A percentile compares a stretch with the other conserved stretches of the same genome.
These are phyloP conservation scores for Paraphoma chrysanthemicola DNA, from an alignment of 2,329 filamentous ascomycete genomes.

Conservation along the genomic window DNA sequence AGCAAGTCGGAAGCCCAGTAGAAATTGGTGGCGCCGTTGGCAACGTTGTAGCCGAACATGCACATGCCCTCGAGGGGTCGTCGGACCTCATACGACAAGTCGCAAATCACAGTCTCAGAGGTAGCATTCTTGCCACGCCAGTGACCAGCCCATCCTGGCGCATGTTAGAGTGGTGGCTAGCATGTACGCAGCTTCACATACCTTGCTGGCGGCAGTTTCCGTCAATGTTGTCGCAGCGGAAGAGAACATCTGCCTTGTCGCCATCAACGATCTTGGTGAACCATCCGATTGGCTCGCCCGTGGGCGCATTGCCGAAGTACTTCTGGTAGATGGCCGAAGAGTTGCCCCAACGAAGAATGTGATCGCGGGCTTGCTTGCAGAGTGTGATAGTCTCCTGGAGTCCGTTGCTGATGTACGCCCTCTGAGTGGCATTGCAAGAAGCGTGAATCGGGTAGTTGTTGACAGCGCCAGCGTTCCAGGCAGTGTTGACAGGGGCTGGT, in stretches of 20 bases:
- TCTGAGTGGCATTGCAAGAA: constrained; percentile 71
- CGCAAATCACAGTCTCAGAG: constrained; percentile 73
- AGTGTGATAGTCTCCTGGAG: constrained; percentile 66
- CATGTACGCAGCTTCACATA: constrained; percentile 12
- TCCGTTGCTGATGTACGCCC: constrained; percentile 61
- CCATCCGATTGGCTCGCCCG: constrained; percentile 67
- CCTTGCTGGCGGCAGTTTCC: constrained; percentile 61
- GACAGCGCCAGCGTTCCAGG: constrained; percentile 49
- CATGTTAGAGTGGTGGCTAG: background rate
- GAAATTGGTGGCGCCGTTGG: constrained; percentile 62
- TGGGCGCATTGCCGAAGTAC: constrained; percentile 70
- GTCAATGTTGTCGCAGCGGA: constrained; percentile 74
- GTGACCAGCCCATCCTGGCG: constrained; percentile 69
- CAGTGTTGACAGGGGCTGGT: constrained; percentile 23
- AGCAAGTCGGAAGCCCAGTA: constrained; percentile 73
- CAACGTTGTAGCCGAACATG: constrained; percentile 67
- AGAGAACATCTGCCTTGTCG: constrained; percentile 64
- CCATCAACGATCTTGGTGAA: constrained; percentile 66
- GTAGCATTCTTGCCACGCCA: constrained; percentile 71
- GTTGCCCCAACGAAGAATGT: constrained; percentile 65
- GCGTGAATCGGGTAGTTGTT: constrained; percentile 62
- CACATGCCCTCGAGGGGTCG: constrained; percentile 67
- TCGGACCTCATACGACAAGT: constrained; percentile 65
- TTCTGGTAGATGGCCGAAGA: constrained; percentile 66
- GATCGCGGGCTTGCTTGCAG: constrained; percentile 67